Percentiles rank a stretch among this genome's conserved stretches.
Conservation (phyloP, 2,329 filamentous ascomycete genomes). For the Neoarthrinium moseri region DNA sequence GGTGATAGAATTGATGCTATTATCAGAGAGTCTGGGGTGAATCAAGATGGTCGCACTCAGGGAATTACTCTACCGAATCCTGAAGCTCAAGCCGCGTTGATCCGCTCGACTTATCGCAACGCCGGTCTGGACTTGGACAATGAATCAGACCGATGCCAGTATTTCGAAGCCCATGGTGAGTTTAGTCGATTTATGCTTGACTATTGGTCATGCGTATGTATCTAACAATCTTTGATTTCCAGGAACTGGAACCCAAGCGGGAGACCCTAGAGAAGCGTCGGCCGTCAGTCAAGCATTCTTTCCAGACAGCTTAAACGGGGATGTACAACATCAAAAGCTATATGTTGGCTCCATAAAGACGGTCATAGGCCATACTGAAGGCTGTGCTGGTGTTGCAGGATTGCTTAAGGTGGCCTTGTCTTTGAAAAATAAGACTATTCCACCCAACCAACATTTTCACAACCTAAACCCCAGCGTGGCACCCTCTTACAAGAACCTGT, state of each 20-base stretch:
- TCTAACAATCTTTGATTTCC: too few species aligned
- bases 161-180: slow-evolving; percentile 29
- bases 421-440: slow-evolving; percentile 12
- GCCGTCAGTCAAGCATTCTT: slow-evolving; percentile 19
- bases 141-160: slow-evolving; percentile 17
- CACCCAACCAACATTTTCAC: slow-evolving; percentile 28
- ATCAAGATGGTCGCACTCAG: slow-evolving; percentile 35
- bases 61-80: slow-evolving; percentile 40
- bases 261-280: slow-evolving; percentile 22
- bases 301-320: neutral
- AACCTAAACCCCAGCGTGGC: slow-evolving; percentile 20
- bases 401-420: slow-evolving; percentile 15
- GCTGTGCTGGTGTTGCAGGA: slow-evolving; percentile 18
- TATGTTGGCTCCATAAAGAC: slow-evolving; percentile 19
- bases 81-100: slow-evolving; percentile 28
- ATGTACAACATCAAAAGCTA: too few species aligned
- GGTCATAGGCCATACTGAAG: slow-evolving; percentile 20
- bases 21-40: slow-evolving; percentile 30
- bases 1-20: slow-evolving; percentile 28
- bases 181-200: too few species aligned
- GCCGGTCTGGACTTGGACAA: slow-evolving; percentile 23
- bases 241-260: slow-evolving; percentile 24
- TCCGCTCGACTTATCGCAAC: slow-evolving; percentile 26
- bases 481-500: slow-evolving; percentile 16
- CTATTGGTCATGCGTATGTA: too few species aligned